Evolutionary conservation across 2,329 filamentous ascomycete genomes (phyloP), one percentile per base, ranked within the genome.

Genomic region (Thielaviopsis populi): DNA sequence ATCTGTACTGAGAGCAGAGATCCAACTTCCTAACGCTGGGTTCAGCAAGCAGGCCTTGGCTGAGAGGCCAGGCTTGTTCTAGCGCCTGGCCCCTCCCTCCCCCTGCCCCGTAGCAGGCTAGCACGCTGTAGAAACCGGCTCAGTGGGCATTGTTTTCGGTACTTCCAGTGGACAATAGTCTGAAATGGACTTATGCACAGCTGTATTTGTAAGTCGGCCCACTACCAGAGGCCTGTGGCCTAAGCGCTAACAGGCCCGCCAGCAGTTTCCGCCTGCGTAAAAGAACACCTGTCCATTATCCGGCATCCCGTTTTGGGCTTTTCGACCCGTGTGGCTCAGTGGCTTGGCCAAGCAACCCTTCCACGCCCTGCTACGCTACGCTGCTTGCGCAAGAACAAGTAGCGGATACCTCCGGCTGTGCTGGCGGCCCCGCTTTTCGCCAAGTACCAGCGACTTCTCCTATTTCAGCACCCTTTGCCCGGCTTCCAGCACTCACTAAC

Each of bases 261-360:
- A 19, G 22, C 56, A 40, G 56, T 33, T 27, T 6, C 56, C 8
- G 40, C 58, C 58, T 11, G 13, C 27, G 7, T 33, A 43, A 60
- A 60, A 60, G 58, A 60, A 60, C 58, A 60, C 58, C 58, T 60
- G 58, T 60, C 40, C 58, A 43, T 30, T 60, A 56, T 56, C 5
- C 5, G n/a, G 42, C 17, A 46, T 46, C 3, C 27, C n/a, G 58
- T n/a, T 46, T 42, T 46, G 11, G 41, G 41, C 58, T 22, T 46
- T 15, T n/a, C 53, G 4, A n/a, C 24, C 7, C 15, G 24, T 56
- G 7, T 37, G 33, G 33, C 33, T 8, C 33, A 56, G 53, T 33
- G 7, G 58, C 22, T 15, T 19, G 37, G 11, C 19, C 22, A 46
- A 27, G 24, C 40, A 17, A 37, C 53, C 27, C 11, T 22, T 6